These are phyloP conservation scores for Nidula niveotomentosa DNA, from an alignment of 1,284 basidiomycete genomes.

Conservation along the genomic window DNA sequence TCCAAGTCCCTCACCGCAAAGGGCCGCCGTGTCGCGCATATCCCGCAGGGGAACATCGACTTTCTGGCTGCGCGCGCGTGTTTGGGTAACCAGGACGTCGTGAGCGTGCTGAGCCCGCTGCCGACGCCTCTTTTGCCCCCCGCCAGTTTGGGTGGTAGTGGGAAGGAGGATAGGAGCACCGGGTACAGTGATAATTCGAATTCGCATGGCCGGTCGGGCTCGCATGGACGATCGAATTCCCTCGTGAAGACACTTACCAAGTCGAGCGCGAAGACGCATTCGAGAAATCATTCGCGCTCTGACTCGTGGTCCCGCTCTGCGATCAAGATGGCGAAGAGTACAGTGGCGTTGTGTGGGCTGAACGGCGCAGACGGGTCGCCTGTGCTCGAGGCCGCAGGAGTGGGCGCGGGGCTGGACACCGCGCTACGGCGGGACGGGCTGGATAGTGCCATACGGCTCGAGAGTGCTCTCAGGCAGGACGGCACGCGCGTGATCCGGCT, in stretches of 20 bases:
- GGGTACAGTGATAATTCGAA: too few species aligned
- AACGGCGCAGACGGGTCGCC: constrained; percentile 3
- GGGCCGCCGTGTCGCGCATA: constrained; percentile 19
- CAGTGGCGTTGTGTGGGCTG: constrained; percentile 32
- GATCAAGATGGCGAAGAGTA: constrained; percentile 44
- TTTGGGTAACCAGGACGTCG: constrained; percentile 57
- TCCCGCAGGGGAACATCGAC: constrained; percentile 41
- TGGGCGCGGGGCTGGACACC: background rate
- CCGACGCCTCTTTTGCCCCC: too few species aligned
- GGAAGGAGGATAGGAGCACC: too few species aligned
- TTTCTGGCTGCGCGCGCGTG: constrained; percentile 61
- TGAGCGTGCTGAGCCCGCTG: constrained; percentile 11
- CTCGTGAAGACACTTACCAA: constrained; percentile 43
- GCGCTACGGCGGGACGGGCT: constrained; percentile 26
- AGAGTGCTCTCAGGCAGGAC: constrained; percentile 38
- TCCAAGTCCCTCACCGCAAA: constrained; percentile 57
- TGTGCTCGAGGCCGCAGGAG: background rate
- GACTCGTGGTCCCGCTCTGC: constrained; percentile 63
- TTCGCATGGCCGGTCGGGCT: background rate
- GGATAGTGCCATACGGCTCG: constrained; percentile 24
- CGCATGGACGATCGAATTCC: constrained; percentile 44
- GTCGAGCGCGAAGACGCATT: constrained; percentile 35
- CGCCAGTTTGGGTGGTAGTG: too few species aligned
- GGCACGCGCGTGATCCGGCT: constrained; percentile 44
- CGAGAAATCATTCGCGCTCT: constrained; percentile 48